Conservation (phyloP, 345 rosid genomes). For the Citrus mangshanensis region DNA sequence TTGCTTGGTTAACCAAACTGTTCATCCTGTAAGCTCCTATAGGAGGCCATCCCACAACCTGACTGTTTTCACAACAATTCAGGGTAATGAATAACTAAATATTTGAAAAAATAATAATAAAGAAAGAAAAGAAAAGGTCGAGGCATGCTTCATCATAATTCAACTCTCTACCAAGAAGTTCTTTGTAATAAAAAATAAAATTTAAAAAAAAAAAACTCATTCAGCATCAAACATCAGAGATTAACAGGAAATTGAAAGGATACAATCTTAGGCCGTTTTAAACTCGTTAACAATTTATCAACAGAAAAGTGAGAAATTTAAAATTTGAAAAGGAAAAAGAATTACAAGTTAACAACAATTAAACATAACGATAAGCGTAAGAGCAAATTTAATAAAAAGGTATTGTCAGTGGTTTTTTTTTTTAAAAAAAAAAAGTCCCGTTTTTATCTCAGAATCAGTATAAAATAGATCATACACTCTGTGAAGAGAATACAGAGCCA, state of each 20-base stretch:
- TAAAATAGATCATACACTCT: neutral
- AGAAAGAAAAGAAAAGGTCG: no score
- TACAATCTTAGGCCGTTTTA: neutral
- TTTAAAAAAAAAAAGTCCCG: neutral
- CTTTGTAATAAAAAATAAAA: neutral
- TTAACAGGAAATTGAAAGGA: neutral
- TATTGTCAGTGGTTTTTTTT: neutral
- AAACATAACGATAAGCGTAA: neutral
- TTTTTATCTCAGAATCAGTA: neutral
- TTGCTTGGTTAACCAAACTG: conserved; percentile 70
- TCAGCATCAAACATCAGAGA: neutral
- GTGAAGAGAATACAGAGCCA: neutral
- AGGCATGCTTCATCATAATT: no score
- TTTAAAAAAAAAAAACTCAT: no score
- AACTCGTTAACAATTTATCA: neutral
- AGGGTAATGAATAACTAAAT: neutral
- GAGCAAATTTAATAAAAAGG: neutral
- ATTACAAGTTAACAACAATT: neutral
- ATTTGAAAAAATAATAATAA: neutral
- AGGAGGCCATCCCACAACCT: conserved; percentile 96
- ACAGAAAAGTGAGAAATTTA: neutral
- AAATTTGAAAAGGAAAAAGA: neutral
- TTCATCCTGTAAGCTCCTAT: conserved; percentile 74
- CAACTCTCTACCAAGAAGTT: no score
- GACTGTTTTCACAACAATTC: conserved; percentile 45